These are phyloP conservation scores for Mycena maculata DNA, from an alignment of 768 basidiomycete genomes.

Conservation along the genomic window DNA sequence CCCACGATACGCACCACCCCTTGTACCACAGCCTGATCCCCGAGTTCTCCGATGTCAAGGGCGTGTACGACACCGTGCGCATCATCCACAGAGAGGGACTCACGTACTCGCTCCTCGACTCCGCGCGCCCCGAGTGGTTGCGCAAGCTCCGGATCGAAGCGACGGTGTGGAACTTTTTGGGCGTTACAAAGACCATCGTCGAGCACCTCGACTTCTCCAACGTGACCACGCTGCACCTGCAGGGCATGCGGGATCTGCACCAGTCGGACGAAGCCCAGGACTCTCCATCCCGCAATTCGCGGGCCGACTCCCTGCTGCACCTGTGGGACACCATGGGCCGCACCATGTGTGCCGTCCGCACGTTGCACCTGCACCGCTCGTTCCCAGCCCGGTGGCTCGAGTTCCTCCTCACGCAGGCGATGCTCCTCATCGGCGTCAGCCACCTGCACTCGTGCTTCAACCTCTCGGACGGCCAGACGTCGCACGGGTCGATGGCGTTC, in stretches of 20 bases:
- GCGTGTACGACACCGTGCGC: slow-evolving; percentile 17
- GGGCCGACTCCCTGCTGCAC: no score
- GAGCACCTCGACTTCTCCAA: slow-evolving; percentile 14
- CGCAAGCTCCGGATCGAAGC: slow-evolving; percentile 15
- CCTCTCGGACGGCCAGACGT: no score
- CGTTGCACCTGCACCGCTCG: slow-evolving; percentile 22
- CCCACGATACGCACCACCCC: not conserved
- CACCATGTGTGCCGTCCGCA: not conserved
- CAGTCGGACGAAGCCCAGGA: no score
- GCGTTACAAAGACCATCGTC: slow-evolving; percentile 10
- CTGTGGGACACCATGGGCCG: slow-evolving; percentile 28
- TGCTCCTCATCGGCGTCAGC: slow-evolving; percentile 31
- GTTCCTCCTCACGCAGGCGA: slow-evolving; percentile 33
- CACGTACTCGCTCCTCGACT: slow-evolving; percentile 12
- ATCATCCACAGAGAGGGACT: slow-evolving; percentile 10
- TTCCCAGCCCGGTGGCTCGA: slow-evolving; percentile 23
- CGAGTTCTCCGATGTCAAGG: slow-evolving; percentile 1
- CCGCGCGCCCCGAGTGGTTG: slow-evolving; percentile 17
- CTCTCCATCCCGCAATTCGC: no score
- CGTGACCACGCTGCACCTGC: slow-evolving; percentile 24
- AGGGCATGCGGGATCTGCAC: not conserved
- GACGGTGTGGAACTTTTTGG: not conserved
- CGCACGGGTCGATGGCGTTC: not conserved
- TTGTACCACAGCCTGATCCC: slow-evolving; percentile 16
- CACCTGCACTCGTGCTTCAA: slow-evolving; percentile 25